Conservation (phyloP, 495 filamentous ascomycete species). For the Neurospora terricola region DNA sequence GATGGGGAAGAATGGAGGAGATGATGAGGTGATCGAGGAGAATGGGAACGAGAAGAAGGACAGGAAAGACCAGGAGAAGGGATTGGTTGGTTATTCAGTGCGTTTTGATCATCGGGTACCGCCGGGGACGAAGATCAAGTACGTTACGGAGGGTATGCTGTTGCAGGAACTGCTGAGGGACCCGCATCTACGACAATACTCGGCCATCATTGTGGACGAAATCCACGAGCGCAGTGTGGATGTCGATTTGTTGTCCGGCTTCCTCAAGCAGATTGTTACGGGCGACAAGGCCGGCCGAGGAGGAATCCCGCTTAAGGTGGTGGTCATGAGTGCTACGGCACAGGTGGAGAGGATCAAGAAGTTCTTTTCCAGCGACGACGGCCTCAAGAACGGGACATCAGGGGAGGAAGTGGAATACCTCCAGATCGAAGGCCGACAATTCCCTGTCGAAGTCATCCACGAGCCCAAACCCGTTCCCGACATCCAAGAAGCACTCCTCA, state of each 20-base stretch:
- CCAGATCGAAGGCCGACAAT: constrained; percentile 80
- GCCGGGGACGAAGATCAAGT: constrained; percentile 70
- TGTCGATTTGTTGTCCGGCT: constrained; percentile 82
- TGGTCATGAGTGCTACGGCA: constrained; percentile 95
- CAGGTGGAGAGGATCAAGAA: constrained; percentile 66
- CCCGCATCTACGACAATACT: constrained; percentile 73
- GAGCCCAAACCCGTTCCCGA: constrained; percentile 68
- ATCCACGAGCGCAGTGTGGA: constrained; percentile 97
- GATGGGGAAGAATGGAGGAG: neutral
- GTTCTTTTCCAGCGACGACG: constrained; percentile 51
- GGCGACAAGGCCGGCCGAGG: constrained; percentile 51
- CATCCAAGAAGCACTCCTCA: constrained; percentile 71
- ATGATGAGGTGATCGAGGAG: neutral
- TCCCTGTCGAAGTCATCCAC: constrained; percentile 72
- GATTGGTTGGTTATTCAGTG: constrained; percentile 84
- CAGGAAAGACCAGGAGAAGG: constrained; percentile 36
- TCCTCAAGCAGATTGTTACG: constrained; percentile 63
- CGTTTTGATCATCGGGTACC: constrained; percentile 80
- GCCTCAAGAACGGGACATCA: neutral
- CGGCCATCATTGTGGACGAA: constrained; percentile 87
- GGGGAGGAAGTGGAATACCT: constrained; percentile 37
- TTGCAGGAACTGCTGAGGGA: constrained; percentile 89
- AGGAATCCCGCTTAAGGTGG: constrained; percentile 70
- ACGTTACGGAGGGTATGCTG: constrained; percentile 92
- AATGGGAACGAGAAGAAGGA: constrained; percentile 29